Percentiles rank a stretch among this genome's conserved stretches.
phyloP scores from a whole-genome alignment of 345 rosid genomes.

The Salix purpurea region DNA sequence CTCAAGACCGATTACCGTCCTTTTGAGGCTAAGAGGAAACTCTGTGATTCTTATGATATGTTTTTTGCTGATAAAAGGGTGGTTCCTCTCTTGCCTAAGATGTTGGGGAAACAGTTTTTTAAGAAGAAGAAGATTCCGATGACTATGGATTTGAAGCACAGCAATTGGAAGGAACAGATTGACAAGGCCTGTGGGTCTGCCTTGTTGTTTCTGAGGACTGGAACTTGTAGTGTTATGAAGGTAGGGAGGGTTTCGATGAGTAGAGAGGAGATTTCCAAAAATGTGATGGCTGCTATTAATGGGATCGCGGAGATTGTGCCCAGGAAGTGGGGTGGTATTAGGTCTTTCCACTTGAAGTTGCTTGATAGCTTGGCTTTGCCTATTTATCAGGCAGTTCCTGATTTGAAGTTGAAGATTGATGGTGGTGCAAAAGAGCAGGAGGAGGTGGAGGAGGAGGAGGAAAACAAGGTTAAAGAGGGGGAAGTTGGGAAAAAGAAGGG shows the following conservation, averaged over 20 bases:
- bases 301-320: slow-evolving; percentile 63
- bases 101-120: slow-evolving; percentile 71
- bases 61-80: slow-evolving; percentile 49
- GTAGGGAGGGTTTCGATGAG: slow-evolving; percentile 60
- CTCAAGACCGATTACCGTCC: slow-evolving; percentile 46
- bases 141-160: slow-evolving; percentile 58
- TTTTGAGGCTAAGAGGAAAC: slow-evolving; percentile 48
- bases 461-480: slow-evolving; percentile 10
- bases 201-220: slow-evolving; percentile 55
- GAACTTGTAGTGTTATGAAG: slow-evolving; percentile 67
- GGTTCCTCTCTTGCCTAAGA: slow-evolving; percentile 61
- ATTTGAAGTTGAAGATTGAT: slow-evolving; percentile 59
- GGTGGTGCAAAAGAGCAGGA: slow-evolving; percentile 13
- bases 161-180: slow-evolving; percentile 79
- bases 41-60: slow-evolving; percentile 47
- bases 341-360: slow-evolving; percentile 71
- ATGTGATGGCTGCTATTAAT: slow-evolving; percentile 53
- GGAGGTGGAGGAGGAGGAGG: not conserved
- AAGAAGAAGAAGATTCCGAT: slow-evolving; percentile 64
- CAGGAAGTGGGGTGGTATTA: slow-evolving; percentile 56
- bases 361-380: slow-evolving; percentile 71
- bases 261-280: slow-evolving; percentile 37
- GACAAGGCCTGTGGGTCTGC: slow-evolving; percentile 56
- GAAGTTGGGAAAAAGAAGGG: slow-evolving; percentile 52
- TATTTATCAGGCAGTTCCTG: slow-evolving; percentile 64